Evolutionary conservation across 2,329 filamentous ascomycete genomes (phyloP), one percentile per base, ranked within the genome.

Genomic region (Alternaria brassicae): DNA sequence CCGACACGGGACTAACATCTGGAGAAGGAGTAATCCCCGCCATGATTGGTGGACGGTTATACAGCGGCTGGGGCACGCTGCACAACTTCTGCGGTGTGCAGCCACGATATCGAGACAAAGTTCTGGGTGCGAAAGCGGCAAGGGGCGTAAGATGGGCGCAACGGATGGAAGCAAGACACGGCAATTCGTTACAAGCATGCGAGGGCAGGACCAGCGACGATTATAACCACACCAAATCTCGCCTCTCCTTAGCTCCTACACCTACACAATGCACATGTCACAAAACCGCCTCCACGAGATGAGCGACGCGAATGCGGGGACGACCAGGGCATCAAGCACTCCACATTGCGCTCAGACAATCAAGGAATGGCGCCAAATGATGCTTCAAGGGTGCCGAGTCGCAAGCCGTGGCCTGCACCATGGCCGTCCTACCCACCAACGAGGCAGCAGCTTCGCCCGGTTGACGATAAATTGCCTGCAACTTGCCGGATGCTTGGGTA

Each of bases 1-100:
- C 76, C 76, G 77, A 79, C 74, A 78, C 71, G 70, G 77, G 77
- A 75, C 76, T 78, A 73, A 78, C 72, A 62, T 79, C 76, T 77
- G 77, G 76, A 68, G 77, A 78, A 60, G 76, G 77, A 62, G 76
- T 77, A 53, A 77, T 70, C 53, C 61, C 70, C 21, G 74, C 72
- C 77, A 79, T 79, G 74, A 78, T 79, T 77, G 77, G 75, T 71
- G 69, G 73, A 67, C 67, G 55, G 63, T 44, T 60, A 57, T 60
- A 62, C 60, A 62, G 63, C 61, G 65, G 66, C 67, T 61, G 61
- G 66, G 70, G 70, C 59, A 58, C 60, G 66, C 67, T 74, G 70
- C 70, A 73, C 67, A 62, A 60, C 40, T 44, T 65, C 61, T 72
- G 65, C 68, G 72, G 70, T 66, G 70, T 65, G 68, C 70, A 68